Evolutionary conservation across 345 rosid species (phyloP).

Genomic region (Crucihimalaya himalaica): DNA sequence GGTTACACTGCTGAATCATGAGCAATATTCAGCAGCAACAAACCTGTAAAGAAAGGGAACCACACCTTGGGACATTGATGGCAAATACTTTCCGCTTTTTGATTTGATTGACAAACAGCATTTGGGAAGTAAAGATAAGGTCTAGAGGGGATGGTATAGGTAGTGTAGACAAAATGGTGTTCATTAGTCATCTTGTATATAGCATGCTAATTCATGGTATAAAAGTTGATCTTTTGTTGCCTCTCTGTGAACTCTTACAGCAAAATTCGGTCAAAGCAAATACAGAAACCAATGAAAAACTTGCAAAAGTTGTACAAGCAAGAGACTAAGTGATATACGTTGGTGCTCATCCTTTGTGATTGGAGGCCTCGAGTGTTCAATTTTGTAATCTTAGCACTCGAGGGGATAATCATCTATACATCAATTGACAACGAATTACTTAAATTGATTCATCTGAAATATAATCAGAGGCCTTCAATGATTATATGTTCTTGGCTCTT

Average conservation of each 20-base stretch:
- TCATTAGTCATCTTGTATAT: conserved; percentile 30
- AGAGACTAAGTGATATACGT: too few species aligned
- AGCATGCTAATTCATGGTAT: conserved; percentile 25
- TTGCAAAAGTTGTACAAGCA: neutral
- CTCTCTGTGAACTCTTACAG: neutral
- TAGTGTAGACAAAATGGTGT: conserved; percentile 21
- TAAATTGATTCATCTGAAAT: neutral
- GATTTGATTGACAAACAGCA: conserved; percentile 8
- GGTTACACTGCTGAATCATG: conserved; percentile 46
- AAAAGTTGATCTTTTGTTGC: neutral
- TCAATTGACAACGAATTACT: too few species aligned
- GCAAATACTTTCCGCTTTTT: conserved; percentile 7
- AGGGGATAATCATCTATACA: too few species aligned
- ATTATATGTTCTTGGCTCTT: neutral
- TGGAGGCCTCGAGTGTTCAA: too few species aligned
- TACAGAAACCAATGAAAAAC: neutral
- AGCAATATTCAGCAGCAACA: conserved; percentile 17
- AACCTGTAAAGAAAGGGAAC: conserved; percentile 22
- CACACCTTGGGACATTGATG: conserved; percentile 7
- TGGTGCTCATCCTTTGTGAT: neutral
- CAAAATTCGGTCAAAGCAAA: neutral
- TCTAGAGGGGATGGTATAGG: conserved; percentile 40
- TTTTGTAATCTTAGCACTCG: too few species aligned
- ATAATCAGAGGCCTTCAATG: neutral
- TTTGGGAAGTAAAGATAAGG: conserved; percentile 23